Evolutionary conservation across 116 monocot species (phyloP), one percentile per base, ranked within the genome.

Genomic region (Dioscorea cayenensis): DNA sequence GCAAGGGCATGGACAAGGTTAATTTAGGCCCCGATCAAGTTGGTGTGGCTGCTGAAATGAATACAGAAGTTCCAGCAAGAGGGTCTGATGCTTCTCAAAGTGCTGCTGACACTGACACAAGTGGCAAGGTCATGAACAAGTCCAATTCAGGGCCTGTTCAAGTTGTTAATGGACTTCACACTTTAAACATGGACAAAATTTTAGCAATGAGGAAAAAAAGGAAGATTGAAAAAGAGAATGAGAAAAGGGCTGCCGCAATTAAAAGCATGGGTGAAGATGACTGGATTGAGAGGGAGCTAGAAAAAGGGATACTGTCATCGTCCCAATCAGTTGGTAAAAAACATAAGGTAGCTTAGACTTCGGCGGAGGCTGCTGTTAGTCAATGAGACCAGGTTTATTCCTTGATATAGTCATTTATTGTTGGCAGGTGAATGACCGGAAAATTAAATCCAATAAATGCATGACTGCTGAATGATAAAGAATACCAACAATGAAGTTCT

Each of bases 261-360:
- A 77, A 60, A 23, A 72, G 65, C 58, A 68, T 49, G 19, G 72
- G 55, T 49, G 82, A 77, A 63, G 86, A 89, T 36, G 75, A 70
- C 18, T 84, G 79, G 81, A 84, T 82, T 16, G 78, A 87, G 73
- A 80, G 71, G 59, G 86, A 86, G 63, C 60, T 86, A n/a, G 90
- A 86, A 71, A 36, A 7, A 50, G 85, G 77, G 60, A 64, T 85
- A 71, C 71, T 76, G 64, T 52, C 76, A 18, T 68, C 60, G 38
- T 67, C 32, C n/a, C 49, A 76, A 66, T 68, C 77, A 48, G n/a
- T 25, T n/a, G 19, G 4, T 2, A 84, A 82, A 67, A 81, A 73
- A 14, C 55, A 20, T 28, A 71, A n/a, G 71, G 2, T 71, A 6
- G 49, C 51, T 69, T 0, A 55, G 10, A 14, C 55, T 55, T 55